Evolutionary conservation across 768 basidiomycete species (phyloP).

Genomic region (Tephrocybe rancida): DNA sequence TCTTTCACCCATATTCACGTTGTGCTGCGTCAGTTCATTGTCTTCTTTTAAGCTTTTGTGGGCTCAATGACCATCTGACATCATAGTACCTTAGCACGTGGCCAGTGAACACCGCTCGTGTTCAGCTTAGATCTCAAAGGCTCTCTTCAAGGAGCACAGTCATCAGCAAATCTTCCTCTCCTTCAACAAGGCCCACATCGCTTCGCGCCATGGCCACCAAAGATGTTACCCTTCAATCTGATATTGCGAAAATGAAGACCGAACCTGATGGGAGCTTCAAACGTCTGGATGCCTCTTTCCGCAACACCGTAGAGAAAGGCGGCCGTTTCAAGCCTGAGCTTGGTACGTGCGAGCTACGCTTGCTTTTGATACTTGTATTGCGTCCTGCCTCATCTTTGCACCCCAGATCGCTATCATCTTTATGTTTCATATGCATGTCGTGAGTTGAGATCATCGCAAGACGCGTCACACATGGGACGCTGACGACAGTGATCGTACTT

Average conservation of each 20-base stretch:
- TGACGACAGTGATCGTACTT: slow-evolving; percentile 4
- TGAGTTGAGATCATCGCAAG: slow-evolving; percentile 33
- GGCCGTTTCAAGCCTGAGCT: slow-evolving; percentile 74
- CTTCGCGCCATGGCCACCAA: slow-evolving; percentile 20
- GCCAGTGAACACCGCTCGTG: neutral
- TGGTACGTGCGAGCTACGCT: slow-evolving; percentile 49
- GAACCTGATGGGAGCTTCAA: slow-evolving; percentile 57
- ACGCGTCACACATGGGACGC: slow-evolving; percentile 6
- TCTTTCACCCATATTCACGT: neutral
- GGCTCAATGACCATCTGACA: slow-evolving; percentile 1
- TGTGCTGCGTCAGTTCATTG: neutral
- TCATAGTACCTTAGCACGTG: slow-evolving; percentile 10
- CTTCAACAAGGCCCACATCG: neutral
- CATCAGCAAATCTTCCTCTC: neutral
- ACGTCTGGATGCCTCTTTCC: slow-evolving; percentile 53
- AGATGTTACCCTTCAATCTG: slow-evolving; percentile 41
- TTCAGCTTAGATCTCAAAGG: slow-evolving; percentile 4
- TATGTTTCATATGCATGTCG: slow-evolving; percentile 89
- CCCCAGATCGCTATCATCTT: slow-evolving; percentile 83
- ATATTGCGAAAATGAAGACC: slow-evolving; percentile 53
- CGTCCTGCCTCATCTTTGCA: neutral
- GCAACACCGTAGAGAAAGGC: slow-evolving; percentile 55
- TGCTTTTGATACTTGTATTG: neutral
- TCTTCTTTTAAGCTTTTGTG: neutral
- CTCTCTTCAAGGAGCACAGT: slow-evolving; percentile 7